These are phyloP conservation scores for Fusarium burgessii DNA, from an alignment of 2,329 filamentous ascomycete genomes.

Conservation along the genomic window DNA sequence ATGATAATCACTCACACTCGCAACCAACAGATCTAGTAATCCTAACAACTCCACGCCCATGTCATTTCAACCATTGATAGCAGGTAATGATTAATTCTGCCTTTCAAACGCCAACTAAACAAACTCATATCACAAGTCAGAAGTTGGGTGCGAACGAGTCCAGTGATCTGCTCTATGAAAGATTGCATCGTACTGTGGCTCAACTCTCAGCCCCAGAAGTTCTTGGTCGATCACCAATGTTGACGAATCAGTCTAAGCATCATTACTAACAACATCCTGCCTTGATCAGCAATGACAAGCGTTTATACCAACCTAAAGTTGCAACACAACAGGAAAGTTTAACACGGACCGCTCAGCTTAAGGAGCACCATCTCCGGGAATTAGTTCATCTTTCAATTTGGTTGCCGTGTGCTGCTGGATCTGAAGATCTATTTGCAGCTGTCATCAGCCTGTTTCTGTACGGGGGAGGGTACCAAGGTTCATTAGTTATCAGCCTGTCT, in stretches of 20 bases:
- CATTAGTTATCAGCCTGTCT: conserved; percentile 5
- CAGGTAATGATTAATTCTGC: background rate
- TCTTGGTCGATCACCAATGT: background rate
- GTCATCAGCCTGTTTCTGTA: conserved; percentile 9
- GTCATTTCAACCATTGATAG: background rate
- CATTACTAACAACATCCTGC: background rate
- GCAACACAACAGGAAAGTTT: conserved; percentile 2
- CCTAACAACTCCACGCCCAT: background rate
- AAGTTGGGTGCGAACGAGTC: background rate
- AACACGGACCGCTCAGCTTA: conserved; percentile 5
- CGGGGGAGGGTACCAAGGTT: conserved; percentile 31
- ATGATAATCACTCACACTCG: conserved; percentile 9
- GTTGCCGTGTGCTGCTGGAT: conserved; percentile 37
- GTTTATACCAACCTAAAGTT: conserved; percentile 12
- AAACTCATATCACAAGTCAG: background rate
- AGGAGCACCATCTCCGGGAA: conserved; percentile 37
- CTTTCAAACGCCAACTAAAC: background rate
- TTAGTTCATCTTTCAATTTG: conserved; percentile 14
- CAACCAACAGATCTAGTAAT: conserved; percentile 1
- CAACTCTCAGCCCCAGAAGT: background rate
- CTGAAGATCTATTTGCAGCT: conserved; percentile 37
- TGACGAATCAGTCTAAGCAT: conserved; percentile 7
- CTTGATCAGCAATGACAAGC: background rate
- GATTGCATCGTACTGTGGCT: background rate
- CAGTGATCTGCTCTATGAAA: background rate